Evolutionary conservation across 2,329 filamentous ascomycete genomes (phyloP).

Genomic region (Huntiella savannae): DNA sequence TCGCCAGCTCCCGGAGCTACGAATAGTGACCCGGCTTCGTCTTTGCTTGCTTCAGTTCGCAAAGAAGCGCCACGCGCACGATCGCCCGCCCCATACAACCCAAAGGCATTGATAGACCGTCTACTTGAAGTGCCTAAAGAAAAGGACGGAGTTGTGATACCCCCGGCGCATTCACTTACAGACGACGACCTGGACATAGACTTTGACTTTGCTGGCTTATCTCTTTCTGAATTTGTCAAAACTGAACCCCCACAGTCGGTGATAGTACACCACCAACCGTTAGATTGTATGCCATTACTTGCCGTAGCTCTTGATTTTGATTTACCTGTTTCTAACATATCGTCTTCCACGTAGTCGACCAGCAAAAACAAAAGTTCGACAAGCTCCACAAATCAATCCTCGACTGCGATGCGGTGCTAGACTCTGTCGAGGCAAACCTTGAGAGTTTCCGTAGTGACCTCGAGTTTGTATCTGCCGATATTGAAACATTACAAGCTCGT

Average conservation of each 20-base stretch:
- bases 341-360: constrained; percentile 37
- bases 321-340: neutral
- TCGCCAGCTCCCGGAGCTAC: constrained; percentile 55
- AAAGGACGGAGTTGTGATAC: neutral
- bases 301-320: neutral
- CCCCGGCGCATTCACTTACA: constrained; percentile 35
- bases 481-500: constrained; percentile 76
- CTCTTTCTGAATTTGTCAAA: constrained; percentile 50
- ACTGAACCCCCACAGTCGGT: constrained; percentile 14
- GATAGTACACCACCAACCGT: neutral
- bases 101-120: constrained; percentile 6
- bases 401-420: constrained; percentile 82
- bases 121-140: constrained; percentile 7
- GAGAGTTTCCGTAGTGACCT: constrained; percentile 87
- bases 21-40: constrained; percentile 58
- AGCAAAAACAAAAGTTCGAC: constrained; percentile 68
- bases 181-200: constrained; percentile 40
- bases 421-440: constrained; percentile 81
- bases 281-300: constrained; percentile 7
- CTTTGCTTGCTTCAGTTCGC: constrained; percentile 46
- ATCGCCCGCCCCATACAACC: constrained; percentile 6
- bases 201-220: constrained; percentile 62
- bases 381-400: constrained; percentile 76
- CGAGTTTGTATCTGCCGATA: constrained; percentile 80
- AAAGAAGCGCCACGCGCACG: constrained; percentile 44